Evolutionary conservation across 768 basidiomycete species (phyloP).

Genomic region (Solioccasus polychromus): DNA sequence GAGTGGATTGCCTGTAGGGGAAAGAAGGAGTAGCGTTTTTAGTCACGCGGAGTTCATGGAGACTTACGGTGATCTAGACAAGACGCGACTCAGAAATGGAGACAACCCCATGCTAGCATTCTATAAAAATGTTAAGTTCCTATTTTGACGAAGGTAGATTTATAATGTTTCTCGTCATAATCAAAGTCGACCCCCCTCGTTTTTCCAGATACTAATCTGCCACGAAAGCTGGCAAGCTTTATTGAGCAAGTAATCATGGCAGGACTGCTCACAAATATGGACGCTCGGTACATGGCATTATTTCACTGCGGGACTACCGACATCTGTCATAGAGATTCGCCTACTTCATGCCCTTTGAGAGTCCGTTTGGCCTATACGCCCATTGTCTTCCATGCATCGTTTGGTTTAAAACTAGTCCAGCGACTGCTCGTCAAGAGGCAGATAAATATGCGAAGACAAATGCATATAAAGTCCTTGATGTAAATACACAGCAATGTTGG

Average conservation of each 20-base stretch:
- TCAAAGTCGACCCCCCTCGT: too few relatives aligned
- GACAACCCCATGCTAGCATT: conserved; percentile 88
- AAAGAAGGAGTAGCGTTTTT: conserved; percentile 79
- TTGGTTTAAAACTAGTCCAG: too few relatives aligned
- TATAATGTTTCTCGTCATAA: neutral
- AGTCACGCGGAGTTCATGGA: conserved; percentile 87
- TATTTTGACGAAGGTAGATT: conserved; percentile 53
- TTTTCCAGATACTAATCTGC: neutral
- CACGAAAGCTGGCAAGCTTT: neutral
- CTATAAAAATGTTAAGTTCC: conserved; percentile 91
- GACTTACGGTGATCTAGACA: conserved; percentile 73
- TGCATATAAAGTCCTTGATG: too few relatives aligned
- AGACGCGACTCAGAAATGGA: conserved; percentile 72
- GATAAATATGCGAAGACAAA: too few relatives aligned
- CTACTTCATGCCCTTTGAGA: too few relatives aligned
- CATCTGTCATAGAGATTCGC: too few relatives aligned
- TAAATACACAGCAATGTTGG: too few relatives aligned
- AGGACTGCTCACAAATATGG: too few relatives aligned
- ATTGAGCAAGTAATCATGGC: neutral
- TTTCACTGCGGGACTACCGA: too few relatives aligned
- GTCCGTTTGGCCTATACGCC: too few relatives aligned
- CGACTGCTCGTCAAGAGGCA: neutral
- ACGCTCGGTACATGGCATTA: too few relatives aligned
- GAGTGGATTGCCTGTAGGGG: conserved; percentile 76
- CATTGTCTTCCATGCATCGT: too few relatives aligned